These are phyloP conservation scores for Fragaria nilgerrensis DNA, from an alignment of 306 rosid species.

Conservation along the genomic window DNA sequence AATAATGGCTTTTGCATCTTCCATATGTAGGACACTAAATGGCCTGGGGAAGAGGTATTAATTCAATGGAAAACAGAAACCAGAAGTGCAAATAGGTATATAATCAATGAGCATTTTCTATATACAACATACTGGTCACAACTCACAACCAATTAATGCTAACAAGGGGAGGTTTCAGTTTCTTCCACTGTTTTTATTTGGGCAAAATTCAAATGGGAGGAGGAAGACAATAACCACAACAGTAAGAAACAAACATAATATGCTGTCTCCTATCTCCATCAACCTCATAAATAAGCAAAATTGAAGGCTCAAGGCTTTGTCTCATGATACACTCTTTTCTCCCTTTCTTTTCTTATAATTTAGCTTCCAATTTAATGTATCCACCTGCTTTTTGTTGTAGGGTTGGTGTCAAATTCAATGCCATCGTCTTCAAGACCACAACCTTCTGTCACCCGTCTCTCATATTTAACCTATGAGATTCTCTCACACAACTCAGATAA, in stretches of 20 bases:
- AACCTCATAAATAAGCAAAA: constrained; percentile 35
- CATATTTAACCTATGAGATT: constrained; percentile 13
- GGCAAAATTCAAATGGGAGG: not conserved
- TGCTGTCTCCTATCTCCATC: constrained; percentile 12
- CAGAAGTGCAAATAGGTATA: constrained; percentile 8
- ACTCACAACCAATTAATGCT: constrained; percentile 1
- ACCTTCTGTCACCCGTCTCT: constrained; percentile 2
- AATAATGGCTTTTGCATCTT: not conserved
- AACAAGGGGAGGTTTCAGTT: not conserved
- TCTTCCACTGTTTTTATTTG: not conserved
- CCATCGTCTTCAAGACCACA: constrained; percentile 40
- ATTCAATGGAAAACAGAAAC: not conserved
- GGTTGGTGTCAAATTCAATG: constrained; percentile 68
- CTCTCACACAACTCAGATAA: constrained; percentile 41
- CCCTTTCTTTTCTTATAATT: constrained; percentile 14
- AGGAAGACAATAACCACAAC: constrained; percentile 12
- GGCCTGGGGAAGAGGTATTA: not conserved
- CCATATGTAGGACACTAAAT: not conserved
- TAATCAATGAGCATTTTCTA: constrained; percentile 7
- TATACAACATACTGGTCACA: not conserved
- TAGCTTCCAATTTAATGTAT: constrained; percentile 41
- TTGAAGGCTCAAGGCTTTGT: constrained; percentile 31
- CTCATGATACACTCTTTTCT: constrained; percentile 21
- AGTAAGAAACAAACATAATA: not conserved
- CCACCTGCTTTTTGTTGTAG: constrained; percentile 48